A percentile compares a stretch with the other conserved stretches of the same genome.
Evolutionary conservation across 345 rosid genomes (phyloP).

Genomic region (Hibiscus tridactylites): DNA sequence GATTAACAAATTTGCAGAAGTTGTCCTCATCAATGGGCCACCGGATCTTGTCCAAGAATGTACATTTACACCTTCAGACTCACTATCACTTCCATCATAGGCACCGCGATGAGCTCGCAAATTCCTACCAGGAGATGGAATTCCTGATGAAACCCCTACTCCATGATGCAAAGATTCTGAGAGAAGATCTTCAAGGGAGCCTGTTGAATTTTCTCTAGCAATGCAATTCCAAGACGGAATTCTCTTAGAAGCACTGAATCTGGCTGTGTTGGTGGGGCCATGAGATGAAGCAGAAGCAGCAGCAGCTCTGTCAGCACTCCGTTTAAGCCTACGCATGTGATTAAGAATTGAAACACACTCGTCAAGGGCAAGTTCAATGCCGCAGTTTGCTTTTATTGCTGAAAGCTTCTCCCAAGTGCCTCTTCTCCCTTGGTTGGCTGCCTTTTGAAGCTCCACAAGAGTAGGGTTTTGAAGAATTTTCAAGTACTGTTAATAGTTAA

Average conservation of each 20-base stretch:
- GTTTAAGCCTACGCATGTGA: slow-evolving; percentile 93
- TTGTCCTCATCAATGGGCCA: slow-evolving; percentile 94
- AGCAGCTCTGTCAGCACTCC: slow-evolving; percentile 92
- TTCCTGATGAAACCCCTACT: slow-evolving; percentile 32
- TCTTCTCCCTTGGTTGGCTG: slow-evolving; percentile 90
- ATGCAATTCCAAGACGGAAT: slow-evolving; percentile 97
- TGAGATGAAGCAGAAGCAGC: slow-evolving; percentile 67
- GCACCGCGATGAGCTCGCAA: slow-evolving; percentile 24
- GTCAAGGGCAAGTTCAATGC: slow-evolving; percentile 94
- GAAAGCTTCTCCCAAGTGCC: slow-evolving; percentile 99
- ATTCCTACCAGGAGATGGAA: slow-evolving; percentile 34
- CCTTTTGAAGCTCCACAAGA: slow-evolving; percentile 68
- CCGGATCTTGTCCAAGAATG: slow-evolving; percentile 95
- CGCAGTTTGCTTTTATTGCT: slow-evolving; percentile 91
- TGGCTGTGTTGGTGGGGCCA: slow-evolving; percentile 40
- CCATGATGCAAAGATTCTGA: slow-evolving; percentile 42
- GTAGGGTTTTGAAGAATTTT: slow-evolving; percentile 86
- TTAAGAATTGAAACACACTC: slow-evolving; percentile 90
- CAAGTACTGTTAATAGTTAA: slow-evolving; percentile 39
- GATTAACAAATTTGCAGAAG: slow-evolving; percentile 73
- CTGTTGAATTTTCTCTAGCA: slow-evolving; percentile 91
- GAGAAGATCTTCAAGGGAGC: slow-evolving; percentile 72
- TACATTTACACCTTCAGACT: slow-evolving; percentile 59
- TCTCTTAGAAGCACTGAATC: slow-evolving; percentile 75
- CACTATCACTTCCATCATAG: slow-evolving; percentile 81